Evolutionary conservation across 345 rosid species (phyloP).

Genomic region (Salix viminalis): DNA sequence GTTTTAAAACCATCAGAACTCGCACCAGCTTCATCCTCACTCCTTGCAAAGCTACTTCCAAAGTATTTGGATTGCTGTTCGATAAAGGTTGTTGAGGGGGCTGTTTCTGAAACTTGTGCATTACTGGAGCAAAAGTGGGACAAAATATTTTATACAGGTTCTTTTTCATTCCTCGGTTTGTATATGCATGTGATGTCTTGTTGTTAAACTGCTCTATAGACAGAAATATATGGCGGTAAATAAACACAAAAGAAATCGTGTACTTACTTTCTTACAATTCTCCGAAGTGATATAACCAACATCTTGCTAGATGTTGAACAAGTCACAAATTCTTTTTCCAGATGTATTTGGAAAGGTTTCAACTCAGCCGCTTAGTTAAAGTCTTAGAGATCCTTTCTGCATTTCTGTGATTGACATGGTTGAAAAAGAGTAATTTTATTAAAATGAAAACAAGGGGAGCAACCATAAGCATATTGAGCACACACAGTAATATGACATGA

Average conservation of each 20-base stretch:
- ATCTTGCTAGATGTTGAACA: not conserved
- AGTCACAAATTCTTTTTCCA: not conserved
- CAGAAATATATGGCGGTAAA: not conserved
- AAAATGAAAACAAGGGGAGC: not conserved
- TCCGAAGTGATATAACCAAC: not conserved
- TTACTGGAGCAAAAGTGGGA: conserved; percentile 95
- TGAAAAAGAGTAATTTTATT: not conserved
- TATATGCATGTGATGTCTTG: not conserved
- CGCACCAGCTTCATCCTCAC: conserved; percentile 67
- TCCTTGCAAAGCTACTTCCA: conserved; percentile 58
- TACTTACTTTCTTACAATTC: not conserved
- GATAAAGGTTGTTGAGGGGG: conserved; percentile 79
- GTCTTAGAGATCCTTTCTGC: not conserved
- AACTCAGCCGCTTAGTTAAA: not conserved
- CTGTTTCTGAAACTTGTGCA: conserved; percentile 65
- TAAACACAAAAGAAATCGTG: not conserved
- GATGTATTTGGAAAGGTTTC: not conserved
- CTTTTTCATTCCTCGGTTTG: conserved; percentile 7
- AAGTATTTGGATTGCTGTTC: conserved; percentile 65
- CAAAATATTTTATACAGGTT: conserved; percentile 96
- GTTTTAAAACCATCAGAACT: conserved; percentile 93
- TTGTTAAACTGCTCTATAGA: not conserved
- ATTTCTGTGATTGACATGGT: not conserved
- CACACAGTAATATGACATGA: not conserved
- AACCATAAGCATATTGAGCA: not conserved